A percentile compares a stretch with the other conserved stretches of the same genome.
These are phyloP conservation scores for Puccinia sorghi DNA, from an alignment of 1,284 basidiomycete genomes.

Conservation along the genomic window DNA sequence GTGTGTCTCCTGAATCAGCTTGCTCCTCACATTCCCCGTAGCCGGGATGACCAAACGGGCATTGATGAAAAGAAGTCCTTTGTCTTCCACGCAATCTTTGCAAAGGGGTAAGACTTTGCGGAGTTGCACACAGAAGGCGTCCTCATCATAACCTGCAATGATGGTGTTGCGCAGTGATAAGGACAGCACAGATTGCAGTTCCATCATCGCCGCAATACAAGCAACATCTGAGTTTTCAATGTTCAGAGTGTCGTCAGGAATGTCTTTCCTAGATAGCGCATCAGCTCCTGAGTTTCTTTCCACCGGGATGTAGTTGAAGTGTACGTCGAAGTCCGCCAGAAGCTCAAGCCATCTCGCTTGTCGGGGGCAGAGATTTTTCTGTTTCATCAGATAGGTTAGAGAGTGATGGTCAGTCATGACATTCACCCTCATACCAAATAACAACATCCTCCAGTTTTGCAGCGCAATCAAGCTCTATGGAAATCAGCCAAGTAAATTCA, in stretches of 20 bases:
- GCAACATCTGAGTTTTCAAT: conserved; percentile 11
- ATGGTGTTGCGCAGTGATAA: conserved; percentile 55
- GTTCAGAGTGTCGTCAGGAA: neutral
- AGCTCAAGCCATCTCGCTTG: conserved; percentile 60
- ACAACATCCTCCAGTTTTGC: neutral
- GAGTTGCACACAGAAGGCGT: conserved; percentile 57
- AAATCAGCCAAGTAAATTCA: no score
- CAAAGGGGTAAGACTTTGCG: neutral
- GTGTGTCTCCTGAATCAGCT: conserved; percentile 56
- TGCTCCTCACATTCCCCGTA: conserved; percentile 51
- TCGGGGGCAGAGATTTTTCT: conserved; percentile 58
- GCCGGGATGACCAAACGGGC: conserved; percentile 58
- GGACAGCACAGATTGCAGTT: conserved; percentile 22
- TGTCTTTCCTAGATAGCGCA: conserved; percentile 56
- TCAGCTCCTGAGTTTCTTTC: conserved; percentile 59
- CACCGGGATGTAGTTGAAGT: conserved; percentile 58
- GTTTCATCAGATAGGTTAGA: conserved; percentile 54
- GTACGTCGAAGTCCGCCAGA: conserved; percentile 57
- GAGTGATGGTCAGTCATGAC: conserved; percentile 1
- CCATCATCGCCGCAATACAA: neutral
- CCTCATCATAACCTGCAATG: conserved; percentile 55
- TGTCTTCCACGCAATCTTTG: neutral
- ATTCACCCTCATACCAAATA: neutral
- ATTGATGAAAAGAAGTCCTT: conserved; percentile 58
- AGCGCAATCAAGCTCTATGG: no score